A percentile compares a stretch with the other conserved stretches of the same genome.
These are phyloP conservation scores for Ogataea corticis DNA, from an alignment of 805 yeast genomes.

Conservation along the genomic window DNA sequence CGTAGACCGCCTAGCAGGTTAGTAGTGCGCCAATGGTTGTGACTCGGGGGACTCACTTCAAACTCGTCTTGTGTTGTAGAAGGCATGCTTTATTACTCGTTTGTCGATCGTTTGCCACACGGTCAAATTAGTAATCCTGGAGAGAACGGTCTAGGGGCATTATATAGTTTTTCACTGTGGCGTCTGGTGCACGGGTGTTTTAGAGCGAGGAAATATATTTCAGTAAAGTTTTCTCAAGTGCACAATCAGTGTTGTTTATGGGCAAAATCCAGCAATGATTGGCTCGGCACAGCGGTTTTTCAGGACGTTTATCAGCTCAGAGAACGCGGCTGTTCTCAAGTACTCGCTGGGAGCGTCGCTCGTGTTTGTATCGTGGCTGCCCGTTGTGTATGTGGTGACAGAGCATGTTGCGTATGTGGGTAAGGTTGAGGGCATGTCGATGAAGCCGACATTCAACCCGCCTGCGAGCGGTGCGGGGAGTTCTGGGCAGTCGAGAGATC, in stretches of 20 bases:
- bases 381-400: conserved; percentile 67
- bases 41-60: conserved; percentile 27
- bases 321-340: conserved; percentile 20
- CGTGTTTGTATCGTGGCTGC: conserved; percentile 67
- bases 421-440: conserved; percentile 75
- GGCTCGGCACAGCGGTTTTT: conserved; percentile 1
- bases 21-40: neutral
- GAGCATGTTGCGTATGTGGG: conserved; percentile 76
- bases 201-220: too few species aligned
- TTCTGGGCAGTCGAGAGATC: conserved; percentile 43
- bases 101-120: neutral
- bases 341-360: conserved; percentile 35
- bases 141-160: neutral
- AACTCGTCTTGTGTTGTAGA: conserved; percentile 18
- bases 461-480: conserved; percentile 34
- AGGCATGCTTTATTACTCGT: conserved; percentile 14
- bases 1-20: conserved; percentile 61
- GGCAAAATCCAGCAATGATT: neutral
- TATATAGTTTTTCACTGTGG: neutral
- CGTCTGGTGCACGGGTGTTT: neutral
- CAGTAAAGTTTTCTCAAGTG: too few species aligned
- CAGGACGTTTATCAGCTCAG: conserved; percentile 7
- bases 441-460: conserved; percentile 89
- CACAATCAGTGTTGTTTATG: too few species aligned
- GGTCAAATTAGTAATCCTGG: neutral